Percentiles rank a stretch among this genome's conserved stretches.
These are phyloP conservation scores for Chenopodium suecicum DNA, from an alignment of 148 eudicot species.

Conservation along the genomic window DNA sequence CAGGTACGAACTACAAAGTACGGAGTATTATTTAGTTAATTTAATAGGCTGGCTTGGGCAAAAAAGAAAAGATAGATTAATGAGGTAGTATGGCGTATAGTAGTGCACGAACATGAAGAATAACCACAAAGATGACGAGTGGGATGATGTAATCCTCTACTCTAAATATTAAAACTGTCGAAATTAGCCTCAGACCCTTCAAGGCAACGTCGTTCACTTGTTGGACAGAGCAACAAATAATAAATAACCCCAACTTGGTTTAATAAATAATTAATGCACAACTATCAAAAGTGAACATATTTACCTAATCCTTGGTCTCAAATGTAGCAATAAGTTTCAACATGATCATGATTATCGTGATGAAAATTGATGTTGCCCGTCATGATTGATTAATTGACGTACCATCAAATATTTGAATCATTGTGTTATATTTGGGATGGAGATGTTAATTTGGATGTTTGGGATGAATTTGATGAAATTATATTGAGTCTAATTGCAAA, in stretches of 20 bases:
- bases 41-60: not conserved
- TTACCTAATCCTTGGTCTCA: not conserved
- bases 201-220: not conserved
- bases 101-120: not conserved
- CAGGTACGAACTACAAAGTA: no score
- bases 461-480: no score
- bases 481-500: no score
- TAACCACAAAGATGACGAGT: not conserved
- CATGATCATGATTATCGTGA: no score
- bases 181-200: not conserved
- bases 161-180: not conserved
- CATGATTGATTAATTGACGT: no score
- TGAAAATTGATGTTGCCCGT: no score
- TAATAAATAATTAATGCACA: not conserved
- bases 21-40: no score
- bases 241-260: not conserved
- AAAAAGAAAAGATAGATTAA: not conserved
- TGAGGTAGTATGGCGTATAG: not conserved
- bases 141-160: not conserved
- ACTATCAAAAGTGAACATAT: not conserved
- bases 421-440: no score
- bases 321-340: no score
- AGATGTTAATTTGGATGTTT: no score
- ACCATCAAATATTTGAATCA: no score
- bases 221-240: not conserved